phyloP scores from a whole-genome alignment of 495 filamentous ascomycete species.

The Melanomma pulvis-pyrius region DNA sequence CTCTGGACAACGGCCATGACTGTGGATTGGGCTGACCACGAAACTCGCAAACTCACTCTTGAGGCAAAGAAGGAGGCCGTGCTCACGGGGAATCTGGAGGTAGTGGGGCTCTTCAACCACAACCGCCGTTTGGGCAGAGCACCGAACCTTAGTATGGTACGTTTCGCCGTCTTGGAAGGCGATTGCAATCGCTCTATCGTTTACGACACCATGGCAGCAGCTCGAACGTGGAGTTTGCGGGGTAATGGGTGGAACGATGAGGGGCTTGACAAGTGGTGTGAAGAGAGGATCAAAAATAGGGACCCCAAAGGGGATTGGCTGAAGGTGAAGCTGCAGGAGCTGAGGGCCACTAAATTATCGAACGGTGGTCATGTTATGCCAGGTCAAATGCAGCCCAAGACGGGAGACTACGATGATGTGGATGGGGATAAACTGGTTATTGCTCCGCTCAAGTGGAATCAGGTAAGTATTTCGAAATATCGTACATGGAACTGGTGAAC shows the following conservation, averaged over 20 bases:
- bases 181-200: slow-evolving; percentile 32
- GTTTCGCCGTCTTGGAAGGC: slow-evolving; percentile 33
- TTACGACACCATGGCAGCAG: slow-evolving; percentile 29
- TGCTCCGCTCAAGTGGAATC: slow-evolving; percentile 13
- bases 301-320: slow-evolving; percentile 33
- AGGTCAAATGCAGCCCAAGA: slow-evolving; percentile 13
- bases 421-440: slow-evolving; percentile 25
- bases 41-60: neutral
- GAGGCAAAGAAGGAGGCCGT: slow-evolving; percentile 31
- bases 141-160: slow-evolving; percentile 20
- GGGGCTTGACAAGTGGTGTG: slow-evolving; percentile 23
- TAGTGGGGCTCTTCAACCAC: slow-evolving; percentile 32
- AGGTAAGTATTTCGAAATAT: slow-evolving; percentile 19
- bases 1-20: slow-evolving; percentile 27
- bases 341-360: neutral
- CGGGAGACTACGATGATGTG: slow-evolving; percentile 19
- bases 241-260: slow-evolving; percentile 10
- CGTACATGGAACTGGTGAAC: slow-evolving; percentile 10
- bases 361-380: neutral
- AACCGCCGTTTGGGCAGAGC: slow-evolving; percentile 32
- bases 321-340: slow-evolving; percentile 25
- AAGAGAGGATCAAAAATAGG: slow-evolving; percentile 18
- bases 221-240: slow-evolving; percentile 17
- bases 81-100: slow-evolving; percentile 19
- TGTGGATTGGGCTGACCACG: slow-evolving; percentile 30